Percentiles rank a stretch among this genome's conserved stretches.
Conservation (phyloP, 1,284 basidiomycete genomes). For the Abortiporus biennis region DNA sequence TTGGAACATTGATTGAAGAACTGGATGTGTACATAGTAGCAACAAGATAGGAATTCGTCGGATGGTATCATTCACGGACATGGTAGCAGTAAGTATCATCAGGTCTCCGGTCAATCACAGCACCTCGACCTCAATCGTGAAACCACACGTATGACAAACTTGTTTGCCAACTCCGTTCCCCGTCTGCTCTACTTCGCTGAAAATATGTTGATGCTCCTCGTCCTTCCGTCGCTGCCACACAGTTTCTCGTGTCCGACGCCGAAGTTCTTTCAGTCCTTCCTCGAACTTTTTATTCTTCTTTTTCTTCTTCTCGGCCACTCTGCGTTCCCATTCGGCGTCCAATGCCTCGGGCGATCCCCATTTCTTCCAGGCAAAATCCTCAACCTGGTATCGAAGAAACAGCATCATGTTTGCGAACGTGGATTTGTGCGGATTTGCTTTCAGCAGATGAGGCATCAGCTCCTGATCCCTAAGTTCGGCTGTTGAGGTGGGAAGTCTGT, state of each 20-base stretch:
- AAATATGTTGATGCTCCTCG: constrained; percentile 82
- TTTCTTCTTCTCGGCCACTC: constrained; percentile 80
- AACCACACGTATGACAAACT: constrained; percentile 82
- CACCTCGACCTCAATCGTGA: constrained; percentile 82
- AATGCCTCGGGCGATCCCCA: constrained; percentile 94
- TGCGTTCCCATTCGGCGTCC: constrained; percentile 82
- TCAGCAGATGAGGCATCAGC: constrained; percentile 88
- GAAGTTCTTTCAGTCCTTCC: constrained; percentile 74
- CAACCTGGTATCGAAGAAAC: constrained; percentile 90
- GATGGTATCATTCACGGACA: no score
- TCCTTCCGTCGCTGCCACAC: constrained; percentile 87
- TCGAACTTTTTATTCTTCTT: constrained; percentile 95
- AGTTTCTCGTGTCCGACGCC: constrained; percentile 82
- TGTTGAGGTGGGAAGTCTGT: constrained; percentile 23
- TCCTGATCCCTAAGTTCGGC: constrained; percentile 93
- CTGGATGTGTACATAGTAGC: no score
- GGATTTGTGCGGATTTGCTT: constrained; percentile 95
- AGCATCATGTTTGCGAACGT: constrained; percentile 99
- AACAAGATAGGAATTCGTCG: no score
- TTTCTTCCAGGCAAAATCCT: constrained; percentile 95
- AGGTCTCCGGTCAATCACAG: constrained; percentile 1
- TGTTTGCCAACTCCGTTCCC: constrained; percentile 56
- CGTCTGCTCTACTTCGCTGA: constrained; percentile 52
- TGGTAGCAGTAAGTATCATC: neutral
- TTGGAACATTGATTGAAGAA: no score